Evolutionary conservation across 106 monocot genomes (phyloP), one percentile per base, ranked within the genome.

Genomic region (Dendrobium catenatum): DNA sequence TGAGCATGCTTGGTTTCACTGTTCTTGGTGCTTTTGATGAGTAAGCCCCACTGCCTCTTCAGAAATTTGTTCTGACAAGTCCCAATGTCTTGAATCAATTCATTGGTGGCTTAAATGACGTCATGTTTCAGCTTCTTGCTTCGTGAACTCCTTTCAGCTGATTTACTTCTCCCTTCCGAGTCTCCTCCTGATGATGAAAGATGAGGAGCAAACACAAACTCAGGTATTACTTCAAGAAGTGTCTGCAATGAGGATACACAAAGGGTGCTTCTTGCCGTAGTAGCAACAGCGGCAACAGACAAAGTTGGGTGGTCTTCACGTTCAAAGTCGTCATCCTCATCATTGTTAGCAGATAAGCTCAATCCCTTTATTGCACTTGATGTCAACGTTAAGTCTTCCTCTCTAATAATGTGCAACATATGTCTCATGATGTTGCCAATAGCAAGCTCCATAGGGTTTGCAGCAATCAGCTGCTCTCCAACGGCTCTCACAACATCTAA

Each of bases 1-100:
- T 91, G 54, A 88, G 68, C 79, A 90, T 86, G 75, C 88, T 86
- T 33, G 86, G 86, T 78, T 85, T 90, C 67, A 85, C 76, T 59
- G 90, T 90, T 81, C 88, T 90, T 67, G 99, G 93, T 98, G 91
- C 98, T 98, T 98, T 80, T 98, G 98, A 75, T 98, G 98, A 85
- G 95, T 98, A 76, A 89, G 98, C 84, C 95, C 98, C 79, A 98
- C 93, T 44, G 98, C 94, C 86, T 95, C 94, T 83, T 94, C 98
- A 75, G 98, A 95, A 79, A 98, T 95, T 79, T 85, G 86, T 68
- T 98, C 98, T 93, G 92, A 83, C 98, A 95, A 78, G 86, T 88
- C 29, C 93, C 92, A 83, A 98, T 98, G 47, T 95, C 98, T 81
- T 86, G 86, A 72, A 98, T 93, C 37, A 98, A 86, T 85, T 91